Conservation (phyloP, 305 asterid genomes). For the Fraxinus sp. region DNA sequence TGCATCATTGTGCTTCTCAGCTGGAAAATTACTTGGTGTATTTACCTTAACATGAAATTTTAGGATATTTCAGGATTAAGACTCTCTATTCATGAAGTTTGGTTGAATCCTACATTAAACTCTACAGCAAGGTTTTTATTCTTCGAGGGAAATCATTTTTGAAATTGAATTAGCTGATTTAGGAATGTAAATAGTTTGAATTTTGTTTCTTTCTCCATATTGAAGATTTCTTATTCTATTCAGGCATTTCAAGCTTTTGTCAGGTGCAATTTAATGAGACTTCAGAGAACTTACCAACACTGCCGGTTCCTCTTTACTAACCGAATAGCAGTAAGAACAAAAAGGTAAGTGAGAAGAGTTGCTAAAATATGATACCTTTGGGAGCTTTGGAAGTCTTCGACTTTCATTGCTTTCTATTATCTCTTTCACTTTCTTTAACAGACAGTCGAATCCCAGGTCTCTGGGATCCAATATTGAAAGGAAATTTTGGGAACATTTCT, state of each 20-base stretch:
- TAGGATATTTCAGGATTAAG: background rate
- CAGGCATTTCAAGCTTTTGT: background rate
- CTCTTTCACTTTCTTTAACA: slow-evolving; percentile 65
- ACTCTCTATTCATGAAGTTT: background rate
- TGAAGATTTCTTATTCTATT: background rate
- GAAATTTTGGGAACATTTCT: slow-evolving; percentile 39
- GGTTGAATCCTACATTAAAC: background rate
- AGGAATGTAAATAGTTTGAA: background rate
- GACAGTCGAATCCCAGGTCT: slow-evolving; percentile 40
- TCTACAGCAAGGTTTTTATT: background rate
- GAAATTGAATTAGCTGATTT: background rate
- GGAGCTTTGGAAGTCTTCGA: slow-evolving; percentile 79
- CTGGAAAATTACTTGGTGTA: background rate
- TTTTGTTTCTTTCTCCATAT: background rate
- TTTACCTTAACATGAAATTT: background rate
- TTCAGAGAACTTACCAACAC: background rate
- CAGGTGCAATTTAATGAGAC: background rate
- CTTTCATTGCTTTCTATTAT: slow-evolving; percentile 77
- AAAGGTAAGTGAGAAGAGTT: background rate
- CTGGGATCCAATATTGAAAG: slow-evolving; percentile 52
- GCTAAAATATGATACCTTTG: slow-evolving; percentile 53
- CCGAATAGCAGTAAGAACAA: background rate
- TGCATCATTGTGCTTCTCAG: background rate
- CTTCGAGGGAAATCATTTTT: background rate
- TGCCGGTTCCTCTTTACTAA: background rate